Evolutionary conservation across 2,329 filamentous ascomycete genomes (phyloP).

Genomic region (Pseudopithomyces maydicus): DNA sequence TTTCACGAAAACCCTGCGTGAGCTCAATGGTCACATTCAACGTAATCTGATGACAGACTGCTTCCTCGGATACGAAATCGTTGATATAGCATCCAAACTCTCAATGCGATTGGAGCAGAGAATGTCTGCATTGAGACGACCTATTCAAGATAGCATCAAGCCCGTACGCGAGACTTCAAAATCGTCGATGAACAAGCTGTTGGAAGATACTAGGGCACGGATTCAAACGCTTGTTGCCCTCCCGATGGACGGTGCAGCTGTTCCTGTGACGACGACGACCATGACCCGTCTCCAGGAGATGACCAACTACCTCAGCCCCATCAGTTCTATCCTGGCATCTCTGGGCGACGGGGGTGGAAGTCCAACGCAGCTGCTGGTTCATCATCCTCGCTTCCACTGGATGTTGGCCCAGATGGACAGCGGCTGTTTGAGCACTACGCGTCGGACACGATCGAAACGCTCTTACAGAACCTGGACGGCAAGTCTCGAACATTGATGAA

Average conservation of each 20-base stretch:
- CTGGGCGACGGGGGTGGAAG: constrained; percentile 91
- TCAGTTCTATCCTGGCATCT: constrained; percentile 89
- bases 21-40: constrained; percentile 89
- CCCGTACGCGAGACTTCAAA: constrained; percentile 93
- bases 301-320: constrained; percentile 81
- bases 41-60: constrained; percentile 87
- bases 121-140: constrained; percentile 82
- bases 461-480: constrained; percentile 75
- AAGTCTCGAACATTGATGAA: constrained; percentile 76
- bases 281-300: constrained; percentile 87
- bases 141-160: constrained; percentile 83
- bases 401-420: constrained; percentile 78
- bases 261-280: constrained; percentile 79
- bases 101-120: constrained; percentile 79
- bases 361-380: constrained; percentile 58
- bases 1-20: constrained; percentile 81
- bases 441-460: constrained; percentile 81
- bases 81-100: constrained; percentile 82
- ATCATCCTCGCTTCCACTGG: constrained; percentile 67
- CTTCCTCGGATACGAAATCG: constrained; percentile 92
- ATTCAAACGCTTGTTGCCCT: constrained; percentile 69
- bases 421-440: constrained; percentile 90
- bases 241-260: constrained; percentile 76
- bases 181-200: constrained; percentile 76
- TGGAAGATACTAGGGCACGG: constrained; percentile 80